These are phyloP conservation scores for Daedaleopsis nitida DNA, from an alignment of 768 basidiomycete genomes.

Conservation along the genomic window DNA sequence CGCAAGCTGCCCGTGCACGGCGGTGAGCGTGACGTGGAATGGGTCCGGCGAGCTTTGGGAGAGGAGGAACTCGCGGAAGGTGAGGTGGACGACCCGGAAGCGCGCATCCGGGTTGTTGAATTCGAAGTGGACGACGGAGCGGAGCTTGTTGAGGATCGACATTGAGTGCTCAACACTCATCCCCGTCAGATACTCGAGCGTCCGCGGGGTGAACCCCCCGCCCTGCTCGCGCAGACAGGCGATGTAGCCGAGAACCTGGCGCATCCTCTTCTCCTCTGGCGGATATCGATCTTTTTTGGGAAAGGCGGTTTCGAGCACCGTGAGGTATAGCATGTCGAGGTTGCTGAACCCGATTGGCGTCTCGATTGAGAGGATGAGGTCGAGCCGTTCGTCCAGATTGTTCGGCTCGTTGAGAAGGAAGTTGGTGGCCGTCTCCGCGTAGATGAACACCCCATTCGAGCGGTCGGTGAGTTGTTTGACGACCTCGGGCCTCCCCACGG, in stretches of 20 bases:
- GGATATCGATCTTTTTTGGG: background rate
- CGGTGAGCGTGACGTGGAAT: too few relatives aligned
- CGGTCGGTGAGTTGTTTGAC: background rate
- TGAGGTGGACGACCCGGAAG: background rate
- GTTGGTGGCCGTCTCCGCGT: background rate
- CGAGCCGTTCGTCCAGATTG: background rate
- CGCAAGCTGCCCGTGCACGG: too few relatives aligned
- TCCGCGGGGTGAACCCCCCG: background rate
- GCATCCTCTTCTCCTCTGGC: background rate
- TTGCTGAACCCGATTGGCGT: background rate
- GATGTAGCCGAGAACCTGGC: background rate
- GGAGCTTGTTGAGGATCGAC: background rate
- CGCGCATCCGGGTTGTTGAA: background rate
- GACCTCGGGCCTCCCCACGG: background rate
- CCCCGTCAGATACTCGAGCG: background rate
- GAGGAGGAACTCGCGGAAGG: slow-evolving; percentile 5
- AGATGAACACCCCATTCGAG: slow-evolving; percentile 1
- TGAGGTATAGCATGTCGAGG: slow-evolving; percentile 2
- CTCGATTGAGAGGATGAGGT: background rate
- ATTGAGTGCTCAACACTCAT: background rate
- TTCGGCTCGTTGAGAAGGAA: background rate
- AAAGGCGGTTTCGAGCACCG: background rate
- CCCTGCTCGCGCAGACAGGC: background rate
- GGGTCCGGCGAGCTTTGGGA: too few relatives aligned
- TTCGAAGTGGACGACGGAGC: background rate